Percentiles rank a stretch among this genome's conserved stretches.
These are phyloP conservation scores for Solanum sparsipilum DNA, from an alignment of 257 asterid genomes.

Conservation along the genomic window DNA sequence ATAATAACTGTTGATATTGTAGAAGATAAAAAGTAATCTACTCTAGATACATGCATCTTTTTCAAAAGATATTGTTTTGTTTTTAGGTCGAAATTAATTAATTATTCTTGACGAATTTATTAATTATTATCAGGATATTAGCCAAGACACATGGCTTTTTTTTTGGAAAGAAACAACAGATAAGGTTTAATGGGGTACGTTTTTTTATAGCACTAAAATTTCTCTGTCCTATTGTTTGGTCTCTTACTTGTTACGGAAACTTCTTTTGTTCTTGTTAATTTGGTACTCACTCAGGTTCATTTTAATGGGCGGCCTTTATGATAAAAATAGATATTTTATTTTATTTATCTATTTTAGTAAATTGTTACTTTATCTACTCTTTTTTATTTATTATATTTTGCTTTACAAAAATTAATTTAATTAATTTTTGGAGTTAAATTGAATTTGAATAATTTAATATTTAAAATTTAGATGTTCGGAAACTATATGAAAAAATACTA, in stretches of 20 bases:
- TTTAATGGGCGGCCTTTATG: no score
- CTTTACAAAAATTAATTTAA: no score
- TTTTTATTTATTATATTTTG: no score
- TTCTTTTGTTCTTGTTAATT: background rate
- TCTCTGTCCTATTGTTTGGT: background rate
- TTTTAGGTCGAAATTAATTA: background rate
- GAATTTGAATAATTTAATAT: no score
- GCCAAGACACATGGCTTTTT: background rate
- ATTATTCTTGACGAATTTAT: background rate
- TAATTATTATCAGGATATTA: background rate
- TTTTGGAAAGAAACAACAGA: background rate
- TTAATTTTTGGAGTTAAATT: no score
- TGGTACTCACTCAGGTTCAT: background rate
- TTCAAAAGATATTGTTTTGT: background rate
- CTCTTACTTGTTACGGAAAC: background rate
- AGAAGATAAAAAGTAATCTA: background rate
- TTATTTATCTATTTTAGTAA: no score
- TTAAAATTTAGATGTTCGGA: no score
- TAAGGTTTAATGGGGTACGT: background rate
- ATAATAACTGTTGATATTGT: background rate
- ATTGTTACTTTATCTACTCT: background rate
- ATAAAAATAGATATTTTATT: no score
- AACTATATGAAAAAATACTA: no score
- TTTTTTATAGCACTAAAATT: background rate
- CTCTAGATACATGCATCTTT: slow-evolving; percentile 16